Conservation (phyloP, 345 rosid species). For the Hypericum perforatum region DNA sequence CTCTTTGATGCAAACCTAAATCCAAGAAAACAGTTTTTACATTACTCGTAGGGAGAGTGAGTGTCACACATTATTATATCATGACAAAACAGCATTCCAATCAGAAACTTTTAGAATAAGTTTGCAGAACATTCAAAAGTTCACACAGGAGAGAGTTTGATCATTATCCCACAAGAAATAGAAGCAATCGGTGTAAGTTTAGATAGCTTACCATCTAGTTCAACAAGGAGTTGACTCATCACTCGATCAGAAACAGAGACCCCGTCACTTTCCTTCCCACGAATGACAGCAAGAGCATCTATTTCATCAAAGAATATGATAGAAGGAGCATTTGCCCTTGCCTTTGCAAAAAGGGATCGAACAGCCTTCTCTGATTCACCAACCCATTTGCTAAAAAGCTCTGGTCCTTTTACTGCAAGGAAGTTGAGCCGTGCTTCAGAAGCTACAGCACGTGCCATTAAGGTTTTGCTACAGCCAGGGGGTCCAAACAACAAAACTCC, state of each 20-base stretch:
- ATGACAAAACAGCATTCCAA: no score
- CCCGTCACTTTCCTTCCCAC: slow-evolving; percentile 58
- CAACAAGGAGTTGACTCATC: slow-evolving; percentile 88
- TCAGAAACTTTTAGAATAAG: no score
- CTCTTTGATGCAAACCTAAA: slow-evolving; percentile 83
- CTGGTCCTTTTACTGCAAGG: slow-evolving; percentile 94
- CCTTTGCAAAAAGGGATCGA: slow-evolving; percentile 65
- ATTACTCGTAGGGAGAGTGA: no score
- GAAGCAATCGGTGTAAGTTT: neutral
- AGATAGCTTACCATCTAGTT: slow-evolving; percentile 75
- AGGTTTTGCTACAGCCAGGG: slow-evolving; percentile 97
- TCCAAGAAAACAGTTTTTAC: no score
- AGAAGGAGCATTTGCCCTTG: slow-evolving; percentile 87
- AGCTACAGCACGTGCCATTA: slow-evolving; percentile 97
- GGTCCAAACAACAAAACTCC: slow-evolving; percentile 90
- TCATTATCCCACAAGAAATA: no score
- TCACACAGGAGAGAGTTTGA: no score
- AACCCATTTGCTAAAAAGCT: slow-evolving; percentile 63
- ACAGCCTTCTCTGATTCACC: no score
- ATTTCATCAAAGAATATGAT: slow-evolving; percentile 90
- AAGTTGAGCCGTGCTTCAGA: slow-evolving; percentile 80
- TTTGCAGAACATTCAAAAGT: no score
- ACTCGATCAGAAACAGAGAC: slow-evolving; percentile 89
- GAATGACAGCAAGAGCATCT: slow-evolving; percentile 73
- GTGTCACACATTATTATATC: no score